phyloP scores from a whole-genome alignment of 257 asterid species.

The Nemophila menziesii region DNA sequence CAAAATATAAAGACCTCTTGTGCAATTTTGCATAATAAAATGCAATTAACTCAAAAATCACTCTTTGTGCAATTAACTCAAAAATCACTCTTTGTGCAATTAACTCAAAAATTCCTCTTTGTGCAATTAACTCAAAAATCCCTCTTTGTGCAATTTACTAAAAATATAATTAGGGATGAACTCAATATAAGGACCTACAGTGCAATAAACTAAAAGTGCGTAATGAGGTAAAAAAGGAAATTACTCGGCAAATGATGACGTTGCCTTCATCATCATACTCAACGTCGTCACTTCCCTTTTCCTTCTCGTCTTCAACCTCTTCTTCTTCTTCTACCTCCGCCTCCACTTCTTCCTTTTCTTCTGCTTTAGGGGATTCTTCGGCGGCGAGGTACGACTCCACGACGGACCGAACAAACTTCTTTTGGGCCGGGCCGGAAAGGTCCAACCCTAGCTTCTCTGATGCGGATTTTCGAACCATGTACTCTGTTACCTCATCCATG shows the following conservation, averaged over 20 bases:
- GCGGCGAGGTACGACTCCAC: conserved; percentile 61
- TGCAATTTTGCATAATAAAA: no score
- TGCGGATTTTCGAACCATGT: conserved; percentile 65
- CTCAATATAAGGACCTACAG: no score
- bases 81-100: no score
- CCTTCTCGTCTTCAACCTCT: conserved; percentile 15
- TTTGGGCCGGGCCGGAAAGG: conserved; percentile 56
- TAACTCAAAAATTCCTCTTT: no score
- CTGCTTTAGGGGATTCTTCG: conserved; percentile 30
- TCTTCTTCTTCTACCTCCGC: conserved; percentile 21
- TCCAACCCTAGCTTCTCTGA: conserved; percentile 64
- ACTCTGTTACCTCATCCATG: conserved; percentile 78
- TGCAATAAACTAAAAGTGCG: not conserved
- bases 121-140: no score
- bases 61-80: no score
- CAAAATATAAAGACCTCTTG: no score
- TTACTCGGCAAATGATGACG: conserved; percentile 73
- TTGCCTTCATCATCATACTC: conserved; percentile 87
- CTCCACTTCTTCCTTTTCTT: conserved; percentile 26
- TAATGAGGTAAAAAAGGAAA: conserved; percentile 7
- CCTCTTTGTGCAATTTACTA: no score
- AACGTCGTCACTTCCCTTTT: conserved; percentile 19
- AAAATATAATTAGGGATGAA: no score
- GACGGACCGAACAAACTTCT: conserved; percentile 52
- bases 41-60: no score